A percentile compares a stretch with the other conserved stretches of the same genome.
Evolutionary conservation across 768 basidiomycete species (phyloP).

Genomic region (Termitomyces bulborhizus): DNA sequence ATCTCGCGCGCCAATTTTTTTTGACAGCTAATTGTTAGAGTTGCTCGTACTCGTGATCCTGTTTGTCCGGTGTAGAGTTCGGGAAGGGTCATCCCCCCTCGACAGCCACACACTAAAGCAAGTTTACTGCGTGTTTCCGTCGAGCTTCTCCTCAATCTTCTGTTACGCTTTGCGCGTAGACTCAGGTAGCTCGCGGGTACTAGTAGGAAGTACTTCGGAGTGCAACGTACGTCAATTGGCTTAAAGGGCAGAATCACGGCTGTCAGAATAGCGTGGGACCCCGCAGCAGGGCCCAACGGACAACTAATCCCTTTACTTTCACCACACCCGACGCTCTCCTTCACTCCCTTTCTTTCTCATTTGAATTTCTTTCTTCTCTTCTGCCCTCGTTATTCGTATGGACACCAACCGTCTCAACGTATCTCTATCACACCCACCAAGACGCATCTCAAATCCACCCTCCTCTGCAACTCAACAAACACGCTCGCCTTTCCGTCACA

Average conservation of each 20-base stretch:
- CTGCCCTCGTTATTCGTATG: conserved; percentile 26
- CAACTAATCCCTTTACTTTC: neutral
- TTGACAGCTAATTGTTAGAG: neutral
- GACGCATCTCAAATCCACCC: conserved; percentile 18
- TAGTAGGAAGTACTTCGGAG: conserved; percentile 6
- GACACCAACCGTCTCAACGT: conserved; percentile 19
- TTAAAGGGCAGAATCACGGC: conserved; percentile 1
- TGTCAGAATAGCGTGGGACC: conserved; percentile 14
- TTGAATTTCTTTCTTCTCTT: conserved; percentile 13
- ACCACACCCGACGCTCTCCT: conserved; percentile 3
- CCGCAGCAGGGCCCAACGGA: conserved; percentile 1
- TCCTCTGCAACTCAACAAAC: conserved; percentile 13
- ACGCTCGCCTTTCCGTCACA: conserved; percentile 28
- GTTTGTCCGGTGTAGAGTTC: too few relatives aligned
- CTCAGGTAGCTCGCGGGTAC: neutral
- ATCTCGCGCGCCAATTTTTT: neutral
- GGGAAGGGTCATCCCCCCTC: neutral
- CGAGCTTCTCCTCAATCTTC: conserved; percentile 1
- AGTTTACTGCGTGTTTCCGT: neutral
- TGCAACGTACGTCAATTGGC: conserved; percentile 10
- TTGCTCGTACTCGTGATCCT: neutral
- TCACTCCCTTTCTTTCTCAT: conserved; percentile 15
- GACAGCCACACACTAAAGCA: neutral
- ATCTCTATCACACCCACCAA: conserved; percentile 23
- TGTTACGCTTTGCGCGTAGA: conserved; percentile 7